A percentile compares a stretch with the other conserved stretches of the same genome.
These are phyloP conservation scores for Saccharomycopsis malanga DNA, from an alignment of 805 yeast species.

Conservation along the genomic window DNA sequence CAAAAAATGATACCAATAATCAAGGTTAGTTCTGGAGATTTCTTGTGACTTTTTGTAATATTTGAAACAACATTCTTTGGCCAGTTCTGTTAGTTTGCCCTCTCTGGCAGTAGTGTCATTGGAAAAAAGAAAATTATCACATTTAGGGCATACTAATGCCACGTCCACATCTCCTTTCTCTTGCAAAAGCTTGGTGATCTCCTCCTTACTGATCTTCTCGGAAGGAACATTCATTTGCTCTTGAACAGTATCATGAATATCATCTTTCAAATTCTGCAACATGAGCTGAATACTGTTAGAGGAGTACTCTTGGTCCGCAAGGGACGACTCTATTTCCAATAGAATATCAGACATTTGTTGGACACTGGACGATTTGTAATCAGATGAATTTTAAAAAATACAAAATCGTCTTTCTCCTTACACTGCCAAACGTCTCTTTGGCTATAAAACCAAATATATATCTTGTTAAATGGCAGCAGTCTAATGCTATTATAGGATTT, in stretches of 20 bases:
- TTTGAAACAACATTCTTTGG: conserved; percentile 25
- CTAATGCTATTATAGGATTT: too few relatives aligned
- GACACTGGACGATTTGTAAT: too few relatives aligned
- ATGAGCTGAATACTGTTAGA: conserved; percentile 15
- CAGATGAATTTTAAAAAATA: too few relatives aligned
- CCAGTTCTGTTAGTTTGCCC: conserved; percentile 12
- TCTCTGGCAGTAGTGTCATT: conserved; percentile 25
- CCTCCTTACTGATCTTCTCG: conserved; percentile 26
- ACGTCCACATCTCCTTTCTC: conserved; percentile 26
- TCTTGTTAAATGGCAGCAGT: too few relatives aligned
- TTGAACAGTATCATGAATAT: conserved; percentile 3
- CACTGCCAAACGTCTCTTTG: too few relatives aligned
- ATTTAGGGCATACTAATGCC: conserved; percentile 25
- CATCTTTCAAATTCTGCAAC: conserved; percentile 19
- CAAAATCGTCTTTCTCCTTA: too few relatives aligned
- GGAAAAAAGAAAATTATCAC: conserved; percentile 25
- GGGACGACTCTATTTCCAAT: conserved; percentile 19
- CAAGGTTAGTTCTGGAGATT: conserved; percentile 29
- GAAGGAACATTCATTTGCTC: background rate
- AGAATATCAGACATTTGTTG: conserved; percentile 19
- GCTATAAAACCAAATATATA: too few relatives aligned
- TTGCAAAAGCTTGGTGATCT: conserved; percentile 24
- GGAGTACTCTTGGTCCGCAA: conserved; percentile 18
- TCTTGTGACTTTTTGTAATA: conserved; percentile 15
- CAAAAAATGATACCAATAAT: conserved; percentile 40